Evolutionary conservation across 2,329 filamentous ascomycete species (phyloP).

Genomic region (Huntiella omanensis): DNA sequence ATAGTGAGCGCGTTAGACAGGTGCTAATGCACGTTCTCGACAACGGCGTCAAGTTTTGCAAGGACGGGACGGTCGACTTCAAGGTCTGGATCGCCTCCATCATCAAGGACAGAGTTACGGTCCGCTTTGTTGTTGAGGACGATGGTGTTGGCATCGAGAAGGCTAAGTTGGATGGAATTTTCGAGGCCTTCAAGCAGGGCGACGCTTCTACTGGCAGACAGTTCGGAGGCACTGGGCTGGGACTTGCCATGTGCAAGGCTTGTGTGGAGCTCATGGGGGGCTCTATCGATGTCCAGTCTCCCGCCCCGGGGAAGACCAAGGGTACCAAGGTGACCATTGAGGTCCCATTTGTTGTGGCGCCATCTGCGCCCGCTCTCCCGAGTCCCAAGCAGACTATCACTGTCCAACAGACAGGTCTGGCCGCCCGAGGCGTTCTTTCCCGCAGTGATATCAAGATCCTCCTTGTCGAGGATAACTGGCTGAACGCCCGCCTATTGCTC

Average conservation of each 20-base stretch:
- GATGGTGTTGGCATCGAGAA: slow-evolving; percentile 70
- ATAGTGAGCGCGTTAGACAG: slow-evolving; percentile 66
- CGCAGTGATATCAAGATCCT: slow-evolving; percentile 49
- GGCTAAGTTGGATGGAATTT: slow-evolving; percentile 51
- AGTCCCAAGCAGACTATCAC: background rate
- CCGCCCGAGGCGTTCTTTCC: background rate
- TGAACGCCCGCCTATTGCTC: slow-evolving; percentile 13
- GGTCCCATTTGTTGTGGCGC: slow-evolving; percentile 39
- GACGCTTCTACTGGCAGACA: slow-evolving; percentile 60
- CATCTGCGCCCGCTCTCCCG: background rate
- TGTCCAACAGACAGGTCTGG: background rate
- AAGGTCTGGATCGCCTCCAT: slow-evolving; percentile 45
- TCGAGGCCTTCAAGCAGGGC: slow-evolving; percentile 66
- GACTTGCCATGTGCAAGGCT: slow-evolving; percentile 66
- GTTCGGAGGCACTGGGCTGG: slow-evolving; percentile 64
- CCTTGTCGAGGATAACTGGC: slow-evolving; percentile 56
- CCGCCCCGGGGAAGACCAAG: slow-evolving; percentile 26
- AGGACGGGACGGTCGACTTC: slow-evolving; percentile 48
- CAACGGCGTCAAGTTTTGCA: slow-evolving; percentile 60
- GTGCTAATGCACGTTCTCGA: slow-evolving; percentile 66
- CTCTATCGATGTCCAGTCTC: slow-evolving; percentile 50
- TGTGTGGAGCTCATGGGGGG: slow-evolving; percentile 64
- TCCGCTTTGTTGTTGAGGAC: slow-evolving; percentile 57
- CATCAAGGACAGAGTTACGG: slow-evolving; percentile 42
- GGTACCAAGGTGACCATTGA: slow-evolving; percentile 61